phyloP scores from a whole-genome alignment of 2,329 filamentous ascomycete species.

The Metarhizium guizhouense region DNA sequence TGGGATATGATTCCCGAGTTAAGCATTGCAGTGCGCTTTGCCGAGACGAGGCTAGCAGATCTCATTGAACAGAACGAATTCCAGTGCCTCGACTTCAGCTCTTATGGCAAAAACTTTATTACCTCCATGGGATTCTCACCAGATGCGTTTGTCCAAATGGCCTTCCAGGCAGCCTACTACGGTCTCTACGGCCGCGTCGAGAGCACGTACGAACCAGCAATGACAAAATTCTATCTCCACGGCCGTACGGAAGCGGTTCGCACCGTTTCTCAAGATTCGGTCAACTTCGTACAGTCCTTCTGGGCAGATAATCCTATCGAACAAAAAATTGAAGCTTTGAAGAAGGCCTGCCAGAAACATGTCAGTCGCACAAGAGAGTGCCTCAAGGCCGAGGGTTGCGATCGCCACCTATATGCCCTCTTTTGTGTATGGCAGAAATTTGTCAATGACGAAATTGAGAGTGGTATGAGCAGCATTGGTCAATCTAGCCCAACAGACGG shows the following conservation, averaged over 20 bases:
- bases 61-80: slow-evolving; percentile 97
- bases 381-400: slow-evolving; percentile 82
- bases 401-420: slow-evolving; percentile 86
- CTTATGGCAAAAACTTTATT: slow-evolving; percentile 96
- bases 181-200: slow-evolving; percentile 90
- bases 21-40: slow-evolving; percentile 84
- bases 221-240: slow-evolving; percentile 93
- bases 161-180: slow-evolving; percentile 96
- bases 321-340: slow-evolving; percentile 77
- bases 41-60: slow-evolving; percentile 88
- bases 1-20: slow-evolving; percentile 97
- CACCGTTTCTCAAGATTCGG: slow-evolving; percentile 70
- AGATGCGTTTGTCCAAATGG: slow-evolving; percentile 97
- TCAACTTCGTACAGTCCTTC: slow-evolving; percentile 87
- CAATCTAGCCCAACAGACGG: slow-evolving; percentile 52
- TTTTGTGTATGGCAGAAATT: slow-evolving; percentile 92
- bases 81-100: slow-evolving; percentile 76
- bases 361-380: slow-evolving; percentile 73
- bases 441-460: slow-evolving; percentile 56
- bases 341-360: slow-evolving; percentile 76
- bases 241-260: slow-evolving; percentile 91
- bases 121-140: slow-evolving; percentile 95
- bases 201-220: slow-evolving; percentile 94
- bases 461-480: slow-evolving; percentile 48
- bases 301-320: slow-evolving; percentile 84